Conservation (phyloP, 2,329 filamentous ascomycete species). For the Sphaerulina vaccinii region DNA sequence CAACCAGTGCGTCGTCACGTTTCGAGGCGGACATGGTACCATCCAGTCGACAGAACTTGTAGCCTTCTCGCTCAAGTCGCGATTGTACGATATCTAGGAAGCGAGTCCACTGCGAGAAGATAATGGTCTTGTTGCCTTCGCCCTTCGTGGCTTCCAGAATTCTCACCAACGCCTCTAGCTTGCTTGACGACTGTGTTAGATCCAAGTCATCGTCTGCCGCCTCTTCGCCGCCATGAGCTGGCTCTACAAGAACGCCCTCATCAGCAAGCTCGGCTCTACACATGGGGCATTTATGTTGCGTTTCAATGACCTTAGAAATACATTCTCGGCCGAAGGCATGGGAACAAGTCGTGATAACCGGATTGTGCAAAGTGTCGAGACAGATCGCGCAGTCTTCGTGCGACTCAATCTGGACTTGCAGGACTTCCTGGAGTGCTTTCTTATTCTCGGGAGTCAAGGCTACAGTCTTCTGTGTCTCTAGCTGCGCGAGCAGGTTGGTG, state of each 20-base stretch:
- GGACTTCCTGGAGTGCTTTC: conserved; percentile 68
- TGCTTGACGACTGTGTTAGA: conserved; percentile 68
- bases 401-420: conserved; percentile 73
- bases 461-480: conserved; percentile 67
- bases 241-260: conserved; percentile 61
- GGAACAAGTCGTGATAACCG: conserved; percentile 81
- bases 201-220: conserved; percentile 48
- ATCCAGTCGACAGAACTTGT: conserved; percentile 71
- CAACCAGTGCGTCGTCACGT: conserved; percentile 70
- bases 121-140: conserved; percentile 63
- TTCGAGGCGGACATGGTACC: conserved; percentile 70
- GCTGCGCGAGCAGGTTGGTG: conserved; percentile 66
- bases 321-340: conserved; percentile 76
- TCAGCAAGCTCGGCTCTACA: conserved; percentile 69
- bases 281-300: conserved; percentile 79
- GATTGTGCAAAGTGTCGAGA: conserved; percentile 67
- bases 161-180: conserved; percentile 74
- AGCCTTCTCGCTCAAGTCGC: conserved; percentile 60
- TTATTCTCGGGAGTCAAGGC: conserved; percentile 70
- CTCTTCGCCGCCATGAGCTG: conserved; percentile 49
- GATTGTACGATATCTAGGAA: conserved; percentile 71
- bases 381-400: conserved; percentile 84
- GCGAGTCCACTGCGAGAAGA: conserved; percentile 76
- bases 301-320: conserved; percentile 70
- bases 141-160: conserved; percentile 67